A percentile compares a stretch with the other conserved stretches of the same genome.
Conservation (phyloP, 2,329 filamentous ascomycete species). For the Aspergillus sp. region DNA sequence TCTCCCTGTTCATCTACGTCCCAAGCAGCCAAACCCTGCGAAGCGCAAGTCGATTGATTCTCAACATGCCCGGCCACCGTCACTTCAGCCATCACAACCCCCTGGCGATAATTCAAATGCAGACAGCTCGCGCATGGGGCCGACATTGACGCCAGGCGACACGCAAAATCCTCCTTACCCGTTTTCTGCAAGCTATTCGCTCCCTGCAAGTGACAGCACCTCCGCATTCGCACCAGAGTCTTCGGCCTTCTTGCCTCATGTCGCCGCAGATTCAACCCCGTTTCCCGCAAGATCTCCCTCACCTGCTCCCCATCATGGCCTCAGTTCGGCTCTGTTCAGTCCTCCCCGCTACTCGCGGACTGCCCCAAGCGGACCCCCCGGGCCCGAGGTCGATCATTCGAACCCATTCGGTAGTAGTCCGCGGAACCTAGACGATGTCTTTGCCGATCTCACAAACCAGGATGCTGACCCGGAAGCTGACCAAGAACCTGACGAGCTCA, state of each 20-base stretch:
- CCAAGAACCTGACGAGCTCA: conserved; percentile 29
- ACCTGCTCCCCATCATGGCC: conserved; percentile 31
- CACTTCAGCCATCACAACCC: conserved; percentile 33
- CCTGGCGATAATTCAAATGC: conserved; percentile 30
- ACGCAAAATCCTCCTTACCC: conserved; percentile 34
- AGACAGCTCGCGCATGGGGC: conserved; percentile 32
- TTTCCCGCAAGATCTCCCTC: conserved; percentile 42
- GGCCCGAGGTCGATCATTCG: conserved; percentile 30
- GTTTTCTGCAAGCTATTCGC: conserved; percentile 41
- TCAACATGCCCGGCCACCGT: conserved; percentile 26
- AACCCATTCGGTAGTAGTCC: conserved; percentile 41
- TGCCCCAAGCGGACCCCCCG: conserved; percentile 31
- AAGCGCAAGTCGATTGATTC: conserved; percentile 69
- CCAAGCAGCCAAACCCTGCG: conserved; percentile 68
- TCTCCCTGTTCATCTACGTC: conserved; percentile 76
- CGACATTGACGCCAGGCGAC: conserved; percentile 32
- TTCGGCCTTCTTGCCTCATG: conserved; percentile 39
- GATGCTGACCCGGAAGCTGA: conserved; percentile 35
- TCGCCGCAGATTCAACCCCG: conserved; percentile 34
- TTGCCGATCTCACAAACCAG: conserved; percentile 48
- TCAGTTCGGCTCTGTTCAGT: conserved; percentile 44
- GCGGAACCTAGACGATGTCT: conserved; percentile 45
- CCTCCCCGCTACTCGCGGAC: conserved; percentile 39
- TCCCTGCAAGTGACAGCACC: conserved; percentile 36
- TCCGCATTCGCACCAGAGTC: conserved; percentile 37